These are phyloP conservation scores for Tolypocladium nubicola DNA, from an alignment of 2,329 filamentous ascomycete genomes.

Conservation along the genomic window DNA sequence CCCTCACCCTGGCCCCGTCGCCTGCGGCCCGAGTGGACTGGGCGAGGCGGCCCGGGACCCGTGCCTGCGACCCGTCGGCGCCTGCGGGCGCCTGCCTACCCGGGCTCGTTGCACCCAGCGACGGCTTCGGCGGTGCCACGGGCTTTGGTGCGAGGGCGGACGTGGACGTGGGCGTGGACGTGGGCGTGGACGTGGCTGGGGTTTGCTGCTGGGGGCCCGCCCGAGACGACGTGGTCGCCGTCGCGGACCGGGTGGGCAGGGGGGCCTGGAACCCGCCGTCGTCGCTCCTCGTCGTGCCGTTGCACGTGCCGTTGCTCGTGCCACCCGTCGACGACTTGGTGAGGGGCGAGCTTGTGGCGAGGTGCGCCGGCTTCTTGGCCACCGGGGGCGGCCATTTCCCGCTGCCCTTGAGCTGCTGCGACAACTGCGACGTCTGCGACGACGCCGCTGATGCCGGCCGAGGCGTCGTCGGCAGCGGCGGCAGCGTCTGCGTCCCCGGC, in stretches of 20 bases:
- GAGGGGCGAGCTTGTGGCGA: conserved; percentile 21
- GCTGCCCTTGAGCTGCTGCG: conserved; percentile 18
- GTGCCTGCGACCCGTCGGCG: conserved; percentile 3
- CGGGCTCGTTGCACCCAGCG: conserved; percentile 6
- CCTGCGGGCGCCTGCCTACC: conserved; percentile 9
- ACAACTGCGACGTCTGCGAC: conserved; percentile 21
- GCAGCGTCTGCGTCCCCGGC: conserved; percentile 10
- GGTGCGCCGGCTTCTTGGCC: conserved; percentile 52
- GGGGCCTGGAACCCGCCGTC: conserved; percentile 7
- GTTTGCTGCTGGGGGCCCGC: neutral
- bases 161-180: neutral
- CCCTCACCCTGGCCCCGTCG: conserved; percentile 2
- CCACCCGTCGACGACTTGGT: conserved; percentile 11
- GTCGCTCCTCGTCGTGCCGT: conserved; percentile 6
- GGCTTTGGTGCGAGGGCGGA: conserved; percentile 14
- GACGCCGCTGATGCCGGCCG: conserved; percentile 25
- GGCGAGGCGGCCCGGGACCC: neutral
- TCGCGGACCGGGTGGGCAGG: conserved; percentile 4
- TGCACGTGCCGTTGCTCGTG: neutral
- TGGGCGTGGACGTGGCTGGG: neutral
- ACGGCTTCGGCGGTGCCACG: conserved; percentile 12
- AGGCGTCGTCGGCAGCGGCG: conserved; percentile 15
- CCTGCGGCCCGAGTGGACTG: neutral
- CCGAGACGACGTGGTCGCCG: neutral
- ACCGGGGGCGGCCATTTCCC: conserved; percentile 42